A percentile compares a stretch with the other conserved stretches of the same genome.
These are phyloP conservation scores for Sporothrix schenckii DNA, from an alignment of 2,329 filamentous ascomycete genomes.

Conservation along the genomic window DNA sequence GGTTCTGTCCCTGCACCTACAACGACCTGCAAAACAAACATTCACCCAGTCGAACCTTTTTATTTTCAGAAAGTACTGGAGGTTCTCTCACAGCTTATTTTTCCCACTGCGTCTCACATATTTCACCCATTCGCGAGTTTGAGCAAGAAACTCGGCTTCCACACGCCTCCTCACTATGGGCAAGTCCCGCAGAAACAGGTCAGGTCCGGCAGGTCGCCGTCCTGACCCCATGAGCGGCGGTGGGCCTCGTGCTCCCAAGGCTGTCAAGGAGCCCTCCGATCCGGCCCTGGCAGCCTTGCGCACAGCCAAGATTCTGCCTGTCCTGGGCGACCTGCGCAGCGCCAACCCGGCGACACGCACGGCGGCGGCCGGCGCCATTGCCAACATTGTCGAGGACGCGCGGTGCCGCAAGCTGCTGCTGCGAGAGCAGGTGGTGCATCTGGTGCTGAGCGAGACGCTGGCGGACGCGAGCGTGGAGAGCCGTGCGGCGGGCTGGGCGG, in stretches of 20 bases:
- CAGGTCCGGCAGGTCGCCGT: constrained; percentile 50
- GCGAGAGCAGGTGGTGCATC: constrained; percentile 66
- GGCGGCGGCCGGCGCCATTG: constrained; percentile 61
- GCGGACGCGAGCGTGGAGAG: constrained; percentile 66
- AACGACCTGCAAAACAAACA: not conserved
- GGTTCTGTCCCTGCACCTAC: not conserved
- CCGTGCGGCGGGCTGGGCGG: constrained; percentile 68
- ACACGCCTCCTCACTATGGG: constrained; percentile 47
- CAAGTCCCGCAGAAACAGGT: constrained; percentile 60
- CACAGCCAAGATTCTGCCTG: constrained; percentile 65
- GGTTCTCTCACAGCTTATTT: not conserved
- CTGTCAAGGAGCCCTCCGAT: constrained; percentile 63
- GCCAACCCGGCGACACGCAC: constrained; percentile 62
- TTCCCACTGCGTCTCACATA: no score
- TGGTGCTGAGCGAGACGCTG: constrained; percentile 65
- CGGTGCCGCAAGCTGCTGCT: constrained; percentile 67
- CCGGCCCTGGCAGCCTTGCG: constrained; percentile 66
- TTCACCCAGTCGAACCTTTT: not conserved
- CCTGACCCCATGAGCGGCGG: constrained; percentile 52
- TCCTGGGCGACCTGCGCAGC: constrained; percentile 63
- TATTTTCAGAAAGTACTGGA: not conserved
- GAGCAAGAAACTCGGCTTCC: not conserved
- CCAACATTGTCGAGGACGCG: constrained; percentile 63
- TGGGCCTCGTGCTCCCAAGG: constrained; percentile 46
- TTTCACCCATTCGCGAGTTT: not conserved